Evolutionary conservation across 306 rosid genomes (phyloP), one percentile per base, ranked within the genome.

Genomic region (Abrus pulchellus): DNA sequence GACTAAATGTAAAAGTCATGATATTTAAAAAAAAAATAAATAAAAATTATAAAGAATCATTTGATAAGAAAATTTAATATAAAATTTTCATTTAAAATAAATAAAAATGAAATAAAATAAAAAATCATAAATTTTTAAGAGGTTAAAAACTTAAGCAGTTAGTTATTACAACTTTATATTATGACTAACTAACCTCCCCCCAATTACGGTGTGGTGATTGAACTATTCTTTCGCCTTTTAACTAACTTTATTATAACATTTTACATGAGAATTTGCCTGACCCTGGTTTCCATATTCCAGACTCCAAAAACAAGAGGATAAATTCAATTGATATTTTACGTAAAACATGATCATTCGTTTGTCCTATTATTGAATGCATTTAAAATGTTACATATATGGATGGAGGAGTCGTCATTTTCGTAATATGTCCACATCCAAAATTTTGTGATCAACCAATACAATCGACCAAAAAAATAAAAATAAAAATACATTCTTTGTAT

Each of bases 381-480:
- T 30, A 32, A 63, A 54, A 68, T 68, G 50, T n/a, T 29, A 38
- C 69, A 44, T 41, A 20, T 8, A 86, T 53, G 20, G 20, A 86
- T 53, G 20, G 20, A 20, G 20, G 20, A 20, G 28, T 7, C n/a
- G 12, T 60, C 69, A 36, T n/a, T 30, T 63, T 68, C 5, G 3
- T 7, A 63, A 47, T 38, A 28, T 38, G 41, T 72, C 40, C 67
- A 79, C 50, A 29, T 68, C 2, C 73, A 79, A 60, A 74, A 82
- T 43, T 36, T 14, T 30, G 27, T 8, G 62, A 83, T 40, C 79
- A 73, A 28, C 45, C 72, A 76, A 80, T 80, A 69, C 80, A 68
- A 8, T 49, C 9, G 20, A 20, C 20, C 20, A 0, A 20, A 20
- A 20, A 20, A 20, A 20, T 20, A 20, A 20, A 20, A 20, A 20